A percentile compares a stretch with the other conserved stretches of the same genome.
Conservation (phyloP, 73 alveolate species). For the Paramecium octaurelia region DNA sequence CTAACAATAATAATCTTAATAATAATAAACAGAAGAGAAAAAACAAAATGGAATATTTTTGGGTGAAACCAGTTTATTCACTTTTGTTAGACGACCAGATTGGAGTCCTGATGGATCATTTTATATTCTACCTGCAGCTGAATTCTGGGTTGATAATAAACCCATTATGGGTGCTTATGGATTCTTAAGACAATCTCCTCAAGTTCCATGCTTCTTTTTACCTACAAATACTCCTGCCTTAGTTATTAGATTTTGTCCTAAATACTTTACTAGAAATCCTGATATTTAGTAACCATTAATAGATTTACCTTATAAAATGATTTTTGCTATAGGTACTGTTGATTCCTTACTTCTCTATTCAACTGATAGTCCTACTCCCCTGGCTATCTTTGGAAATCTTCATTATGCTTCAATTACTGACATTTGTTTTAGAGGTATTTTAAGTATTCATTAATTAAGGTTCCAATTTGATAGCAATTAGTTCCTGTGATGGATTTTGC, state of each 20-base stretch:
- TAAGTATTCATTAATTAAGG: background rate
- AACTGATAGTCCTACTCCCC: constrained; percentile 85
- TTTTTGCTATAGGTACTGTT: constrained; percentile 90
- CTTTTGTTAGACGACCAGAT: constrained; percentile 87
- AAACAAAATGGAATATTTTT: constrained; percentile 73
- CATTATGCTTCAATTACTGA: constrained; percentile 93
- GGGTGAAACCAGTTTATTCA: constrained; percentile 81
- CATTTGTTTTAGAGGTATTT: constrained; percentile 72
- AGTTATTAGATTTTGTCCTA: constrained; percentile 85
- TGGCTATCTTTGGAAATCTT: constrained; percentile 85
- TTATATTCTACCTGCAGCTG: constrained; percentile 78
- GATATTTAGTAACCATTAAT: constrained; percentile 45
- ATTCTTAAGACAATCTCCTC: constrained; percentile 77
- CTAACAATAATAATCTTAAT: constrained; percentile 21
- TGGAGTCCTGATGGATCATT: constrained; percentile 96
- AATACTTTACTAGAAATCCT: constrained; percentile 71
- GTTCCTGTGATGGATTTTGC: constrained; percentile 62
- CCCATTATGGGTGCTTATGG: constrained; percentile 73
- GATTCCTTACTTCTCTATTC: constrained; percentile 89
- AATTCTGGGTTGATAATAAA: constrained; percentile 60
- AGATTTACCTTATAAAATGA: constrained; percentile 83
- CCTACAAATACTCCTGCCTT: constrained; percentile 88
- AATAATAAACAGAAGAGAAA: constrained; percentile 18
- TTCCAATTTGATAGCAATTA: constrained; percentile 17
- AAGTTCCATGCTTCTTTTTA: constrained; percentile 85